Conservation (phyloP, 768 basidiomycete species). For the Amanita rubescens region DNA sequence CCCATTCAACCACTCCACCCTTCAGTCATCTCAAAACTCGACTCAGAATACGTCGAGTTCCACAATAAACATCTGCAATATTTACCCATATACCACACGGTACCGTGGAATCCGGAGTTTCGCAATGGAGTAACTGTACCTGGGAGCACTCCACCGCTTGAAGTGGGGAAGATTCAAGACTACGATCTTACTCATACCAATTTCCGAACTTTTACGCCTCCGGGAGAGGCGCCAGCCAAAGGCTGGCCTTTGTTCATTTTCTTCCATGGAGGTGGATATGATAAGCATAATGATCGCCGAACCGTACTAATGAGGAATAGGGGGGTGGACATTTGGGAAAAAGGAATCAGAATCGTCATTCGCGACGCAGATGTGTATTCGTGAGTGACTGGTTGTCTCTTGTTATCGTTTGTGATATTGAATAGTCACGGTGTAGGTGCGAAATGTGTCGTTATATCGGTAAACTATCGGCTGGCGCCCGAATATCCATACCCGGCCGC, state of each 20-base stretch:
- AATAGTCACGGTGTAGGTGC: constrained; percentile 33
- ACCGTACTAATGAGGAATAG: constrained; percentile 22
- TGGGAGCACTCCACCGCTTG: constrained; percentile 47
- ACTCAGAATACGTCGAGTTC: constrained; percentile 60
- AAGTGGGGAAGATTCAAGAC: constrained; percentile 50
- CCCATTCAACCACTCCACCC: constrained; percentile 51
- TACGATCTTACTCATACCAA: constrained; percentile 43
- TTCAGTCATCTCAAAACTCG: constrained; percentile 46
- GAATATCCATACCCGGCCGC: constrained; percentile 67
- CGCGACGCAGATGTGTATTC: constrained; percentile 49
- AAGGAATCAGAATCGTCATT: constrained; percentile 56
- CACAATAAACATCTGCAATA: constrained; percentile 44
- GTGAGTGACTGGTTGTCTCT: constrained; percentile 24
- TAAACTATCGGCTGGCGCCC: constrained; percentile 68
- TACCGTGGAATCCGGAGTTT: constrained; percentile 55
- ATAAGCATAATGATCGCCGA: neutral
- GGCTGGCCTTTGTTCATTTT: constrained; percentile 73
- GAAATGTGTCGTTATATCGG: constrained; percentile 53
- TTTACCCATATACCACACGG: constrained; percentile 41
- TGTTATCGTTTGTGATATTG: neutral
- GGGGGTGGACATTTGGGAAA: constrained; percentile 72
- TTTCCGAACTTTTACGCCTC: constrained; percentile 60
- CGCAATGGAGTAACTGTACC: constrained; percentile 47
- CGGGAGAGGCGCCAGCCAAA: constrained; percentile 35
- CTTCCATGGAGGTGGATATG: constrained; percentile 59